Evolutionary conservation across 176 grass and related monocot species (phyloP).

Genomic region (Ananas comosus): DNA sequence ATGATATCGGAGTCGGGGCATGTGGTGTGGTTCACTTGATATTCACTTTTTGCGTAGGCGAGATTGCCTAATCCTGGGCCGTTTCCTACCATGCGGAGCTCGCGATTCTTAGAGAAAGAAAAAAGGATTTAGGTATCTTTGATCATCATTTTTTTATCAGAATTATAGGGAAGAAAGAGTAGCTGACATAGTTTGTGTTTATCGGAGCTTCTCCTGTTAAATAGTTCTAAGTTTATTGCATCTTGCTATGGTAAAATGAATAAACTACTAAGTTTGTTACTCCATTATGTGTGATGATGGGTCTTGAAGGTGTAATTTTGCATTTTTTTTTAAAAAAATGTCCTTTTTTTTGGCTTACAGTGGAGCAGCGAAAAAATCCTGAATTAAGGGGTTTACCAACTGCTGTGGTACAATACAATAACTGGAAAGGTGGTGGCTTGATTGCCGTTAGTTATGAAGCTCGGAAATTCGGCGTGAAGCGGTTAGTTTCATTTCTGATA

Average conservation of each 20-base stretch:
- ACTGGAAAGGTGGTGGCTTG: constrained; percentile 80
- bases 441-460: constrained; percentile 96
- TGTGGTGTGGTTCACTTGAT: too few relatives aligned
- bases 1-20: too few relatives aligned
- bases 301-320: not conserved
- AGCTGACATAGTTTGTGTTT: too few relatives aligned
- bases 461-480: constrained; percentile 79
- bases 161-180: too few relatives aligned
- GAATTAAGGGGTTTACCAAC: constrained; percentile 67
- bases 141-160: too few relatives aligned
- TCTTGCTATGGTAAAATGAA: not conserved
- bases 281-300: not conserved
- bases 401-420: constrained; percentile 92
- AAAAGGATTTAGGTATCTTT: too few relatives aligned
- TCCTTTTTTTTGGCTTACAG: constrained; percentile 16
- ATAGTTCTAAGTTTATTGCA: too few relatives aligned
- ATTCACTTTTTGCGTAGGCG: too few relatives aligned
- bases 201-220: too few relatives aligned
- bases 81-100: too few relatives aligned
- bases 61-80: too few relatives aligned
- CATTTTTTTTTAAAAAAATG: not conserved
- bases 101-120: too few relatives aligned
- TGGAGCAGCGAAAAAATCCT: constrained; percentile 74
- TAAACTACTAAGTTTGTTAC: not conserved
- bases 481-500: constrained; percentile 28